phyloP scores from a whole-genome alignment of 1,284 basidiomycete genomes.

The Apiotrichum gracile region DNA sequence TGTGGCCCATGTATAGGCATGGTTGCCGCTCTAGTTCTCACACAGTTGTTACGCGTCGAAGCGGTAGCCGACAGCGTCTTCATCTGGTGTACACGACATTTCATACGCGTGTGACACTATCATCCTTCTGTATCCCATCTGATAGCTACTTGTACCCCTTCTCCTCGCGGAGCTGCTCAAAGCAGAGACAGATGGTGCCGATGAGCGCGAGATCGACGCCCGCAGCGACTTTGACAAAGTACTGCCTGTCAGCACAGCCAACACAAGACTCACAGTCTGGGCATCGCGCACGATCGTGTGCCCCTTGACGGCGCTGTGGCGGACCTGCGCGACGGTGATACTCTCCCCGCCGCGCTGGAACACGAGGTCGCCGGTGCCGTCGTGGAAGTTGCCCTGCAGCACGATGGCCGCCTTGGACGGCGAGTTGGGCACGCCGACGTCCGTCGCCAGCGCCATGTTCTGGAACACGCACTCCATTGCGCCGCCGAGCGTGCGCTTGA shows the following conservation, averaged over 20 bases:
- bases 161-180: constrained; percentile 36
- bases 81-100: too few species aligned
- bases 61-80: too few species aligned
- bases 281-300: constrained; percentile 32
- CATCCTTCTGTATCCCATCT: background rate
- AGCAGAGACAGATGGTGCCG: constrained; percentile 47
- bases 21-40: too few species aligned
- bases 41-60: too few species aligned
- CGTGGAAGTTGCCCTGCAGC: constrained; percentile 38
- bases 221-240: constrained; percentile 45
- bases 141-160: background rate
- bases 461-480: constrained; percentile 16
- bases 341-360: constrained; percentile 22
- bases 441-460: background rate
- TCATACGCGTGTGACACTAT: too few species aligned
- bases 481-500: too few species aligned
- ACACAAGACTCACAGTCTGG: constrained; percentile 32
- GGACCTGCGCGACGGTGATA: constrained; percentile 35
- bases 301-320: constrained; percentile 31
- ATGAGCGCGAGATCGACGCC: constrained; percentile 49
- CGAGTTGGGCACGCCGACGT: background rate
- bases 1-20: too few species aligned
- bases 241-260: constrained; percentile 17
- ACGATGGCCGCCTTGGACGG: background rate
- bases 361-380: constrained; percentile 31